These are phyloP conservation scores for Rhododendron mucronatum DNA, from an alignment of 148 eudicot species.

Conservation along the genomic window DNA sequence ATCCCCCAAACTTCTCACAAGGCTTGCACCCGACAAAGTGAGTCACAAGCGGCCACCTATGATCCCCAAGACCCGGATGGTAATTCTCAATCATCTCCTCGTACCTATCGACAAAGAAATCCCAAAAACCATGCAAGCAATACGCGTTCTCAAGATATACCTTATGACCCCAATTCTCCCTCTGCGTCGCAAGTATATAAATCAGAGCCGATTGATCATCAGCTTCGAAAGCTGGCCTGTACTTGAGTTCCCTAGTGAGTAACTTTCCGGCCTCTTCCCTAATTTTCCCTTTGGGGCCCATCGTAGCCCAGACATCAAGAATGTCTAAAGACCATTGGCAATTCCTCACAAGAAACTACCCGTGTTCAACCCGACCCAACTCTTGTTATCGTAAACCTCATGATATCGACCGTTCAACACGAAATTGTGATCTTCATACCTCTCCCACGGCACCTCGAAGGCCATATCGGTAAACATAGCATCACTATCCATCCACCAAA, in stretches of 20 bases:
- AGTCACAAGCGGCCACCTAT: slow-evolving; percentile 77
- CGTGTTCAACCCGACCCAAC: slow-evolving; percentile 73
- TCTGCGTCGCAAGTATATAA: slow-evolving; percentile 49
- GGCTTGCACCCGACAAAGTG: slow-evolving; percentile 86
- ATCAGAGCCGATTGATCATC: slow-evolving; percentile 88
- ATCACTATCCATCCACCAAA: slow-evolving; percentile 92
- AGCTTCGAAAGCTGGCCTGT: slow-evolving; percentile 71
- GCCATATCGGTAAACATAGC: slow-evolving; percentile 87
- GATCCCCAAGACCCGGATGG: slow-evolving; percentile 70
- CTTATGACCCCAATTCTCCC: slow-evolving; percentile 62
- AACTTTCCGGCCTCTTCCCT: slow-evolving; percentile 63
- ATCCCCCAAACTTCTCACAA: slow-evolving; percentile 57
- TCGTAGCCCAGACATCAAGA: slow-evolving; percentile 68
- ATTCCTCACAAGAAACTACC: slow-evolving; percentile 72
- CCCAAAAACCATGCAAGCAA: slow-evolving; percentile 74
- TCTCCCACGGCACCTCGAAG: slow-evolving; percentile 68
- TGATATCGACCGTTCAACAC: slow-evolving; percentile 69
- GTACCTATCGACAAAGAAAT: slow-evolving; percentile 52
- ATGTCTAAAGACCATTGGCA: slow-evolving; percentile 70
- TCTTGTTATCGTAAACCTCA: slow-evolving; percentile 62
- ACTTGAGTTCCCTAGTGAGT: slow-evolving; percentile 51
- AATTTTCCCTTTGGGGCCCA: slow-evolving; percentile 61
- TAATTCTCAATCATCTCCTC: slow-evolving; percentile 57
- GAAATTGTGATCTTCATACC: slow-evolving; percentile 47
- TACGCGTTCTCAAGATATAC: slow-evolving; percentile 66